These are phyloP conservation scores for Podila minutissima DNA, from an alignment of 192 early-diverging fungal genomes.

Conservation along the genomic window DNA sequence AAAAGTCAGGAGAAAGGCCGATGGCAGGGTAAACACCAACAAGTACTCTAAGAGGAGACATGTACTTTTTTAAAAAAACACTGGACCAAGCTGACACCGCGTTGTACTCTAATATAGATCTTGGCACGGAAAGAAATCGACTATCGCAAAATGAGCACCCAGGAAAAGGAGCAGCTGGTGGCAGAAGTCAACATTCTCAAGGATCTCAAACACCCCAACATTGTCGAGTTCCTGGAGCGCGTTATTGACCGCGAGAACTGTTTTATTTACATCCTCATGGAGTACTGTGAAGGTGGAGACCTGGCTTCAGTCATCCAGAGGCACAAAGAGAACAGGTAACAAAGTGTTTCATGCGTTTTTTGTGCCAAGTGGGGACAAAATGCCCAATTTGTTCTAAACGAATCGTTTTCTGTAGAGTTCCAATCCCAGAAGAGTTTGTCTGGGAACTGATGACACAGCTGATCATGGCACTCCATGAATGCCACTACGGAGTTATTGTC, in stretches of 20 bases:
- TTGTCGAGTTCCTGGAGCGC: slow-evolving; percentile 77
- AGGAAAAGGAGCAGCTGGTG: slow-evolving; percentile 78
- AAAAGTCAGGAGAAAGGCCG: slow-evolving; percentile 69
- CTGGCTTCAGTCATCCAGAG: slow-evolving; percentile 71
- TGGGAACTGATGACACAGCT: slow-evolving; percentile 77
- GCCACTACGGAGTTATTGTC: slow-evolving; percentile 62
- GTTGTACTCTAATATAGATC: slow-evolving; percentile 51
- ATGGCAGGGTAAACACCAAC: slow-evolving; percentile 64
- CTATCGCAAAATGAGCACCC: slow-evolving; percentile 77
- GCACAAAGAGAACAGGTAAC: slow-evolving; percentile 65
- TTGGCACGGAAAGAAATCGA: slow-evolving; percentile 83
- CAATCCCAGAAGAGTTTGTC: slow-evolving; percentile 70
- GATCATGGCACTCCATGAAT: slow-evolving; percentile 72
- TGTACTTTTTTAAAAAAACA: background rate
- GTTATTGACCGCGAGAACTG: slow-evolving; percentile 71
- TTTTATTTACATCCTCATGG: slow-evolving; percentile 84
- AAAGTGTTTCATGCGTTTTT: too few species aligned
- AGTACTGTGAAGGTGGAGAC: slow-evolving; percentile 82
- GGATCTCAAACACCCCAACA: slow-evolving; percentile 77
- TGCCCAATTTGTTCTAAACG: background rate
- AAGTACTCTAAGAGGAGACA: background rate
- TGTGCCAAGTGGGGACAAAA: background rate
- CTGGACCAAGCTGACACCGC: background rate
- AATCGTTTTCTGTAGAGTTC: slow-evolving; percentile 39
- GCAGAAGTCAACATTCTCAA: slow-evolving; percentile 79